These are phyloP conservation scores for Saccharomyces kudriavzevii DNA, from an alignment of 805 yeast genomes.

Conservation along the genomic window DNA sequence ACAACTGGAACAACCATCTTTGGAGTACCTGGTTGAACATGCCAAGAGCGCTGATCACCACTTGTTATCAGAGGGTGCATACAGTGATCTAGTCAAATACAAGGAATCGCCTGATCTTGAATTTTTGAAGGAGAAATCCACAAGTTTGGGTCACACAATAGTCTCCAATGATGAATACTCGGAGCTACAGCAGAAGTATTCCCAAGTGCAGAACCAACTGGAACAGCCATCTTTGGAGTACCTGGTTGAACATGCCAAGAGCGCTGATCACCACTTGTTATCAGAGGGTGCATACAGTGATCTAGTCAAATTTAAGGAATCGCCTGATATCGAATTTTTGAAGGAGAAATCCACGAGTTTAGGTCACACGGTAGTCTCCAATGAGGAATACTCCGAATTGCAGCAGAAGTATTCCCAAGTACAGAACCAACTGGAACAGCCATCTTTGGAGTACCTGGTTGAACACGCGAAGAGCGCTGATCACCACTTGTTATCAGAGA, in stretches of 20 bases:
- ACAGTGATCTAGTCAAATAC: neutral
- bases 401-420: neutral
- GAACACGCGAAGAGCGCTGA: too few species aligned
- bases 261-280: neutral
- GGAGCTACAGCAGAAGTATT: neutral
- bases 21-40: conserved; percentile 6
- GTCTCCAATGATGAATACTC: neutral
- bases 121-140: neutral
- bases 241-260: neutral
- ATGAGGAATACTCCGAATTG: neutral
- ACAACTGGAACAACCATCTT: conserved; percentile 2
- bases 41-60: neutral
- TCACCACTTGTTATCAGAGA: too few species aligned
- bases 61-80: neutral
- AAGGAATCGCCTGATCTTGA: neutral
- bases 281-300: neutral
- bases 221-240: neutral
- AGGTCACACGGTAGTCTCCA: neutral
- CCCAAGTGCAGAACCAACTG: neutral
- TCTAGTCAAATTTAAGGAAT: neutral
- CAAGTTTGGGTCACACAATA: neutral
- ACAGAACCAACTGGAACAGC: too few species aligned
- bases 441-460: too few species aligned
- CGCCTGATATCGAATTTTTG: conserved; percentile 2
- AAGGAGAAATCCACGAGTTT: conserved; percentile 1